These are phyloP conservation scores for Lachnellula hyalina DNA, from an alignment of 2,329 filamentous ascomycete genomes.

Conservation along the genomic window DNA sequence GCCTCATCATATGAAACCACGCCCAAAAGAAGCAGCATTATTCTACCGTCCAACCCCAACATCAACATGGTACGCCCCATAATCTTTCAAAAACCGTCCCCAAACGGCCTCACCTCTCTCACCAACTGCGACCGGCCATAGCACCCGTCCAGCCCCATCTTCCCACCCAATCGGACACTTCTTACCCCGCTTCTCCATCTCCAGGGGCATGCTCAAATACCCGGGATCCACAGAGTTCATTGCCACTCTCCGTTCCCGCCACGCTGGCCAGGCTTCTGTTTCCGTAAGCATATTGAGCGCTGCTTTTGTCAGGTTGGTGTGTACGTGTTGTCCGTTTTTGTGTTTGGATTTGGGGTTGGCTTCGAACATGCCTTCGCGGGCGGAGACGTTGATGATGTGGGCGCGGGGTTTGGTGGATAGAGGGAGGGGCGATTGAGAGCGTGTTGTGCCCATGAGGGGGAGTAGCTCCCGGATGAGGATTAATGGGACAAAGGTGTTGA, in stretches of 20 bases:
- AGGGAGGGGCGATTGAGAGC: not conserved
- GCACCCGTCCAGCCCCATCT: constrained; percentile 16
- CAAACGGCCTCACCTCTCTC: constrained; percentile 13
- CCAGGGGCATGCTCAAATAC: constrained; percentile 15
- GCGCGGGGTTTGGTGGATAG: constrained; percentile 1
- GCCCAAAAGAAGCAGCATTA: too few relatives aligned
- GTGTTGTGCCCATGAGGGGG: constrained; percentile 8
- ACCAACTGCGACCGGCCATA: constrained; percentile 15
- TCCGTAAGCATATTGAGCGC: constrained; percentile 21
- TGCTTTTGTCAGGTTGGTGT: constrained; percentile 19
- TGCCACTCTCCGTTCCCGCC: constrained; percentile 9
- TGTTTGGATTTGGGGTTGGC: not conserved
- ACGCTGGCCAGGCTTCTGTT: constrained; percentile 14
- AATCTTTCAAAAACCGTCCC: constrained; percentile 18
- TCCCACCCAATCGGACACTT: constrained; percentile 20
- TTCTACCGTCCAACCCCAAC: constrained; percentile 5
- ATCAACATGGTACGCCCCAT: constrained; percentile 10
- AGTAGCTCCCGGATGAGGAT: constrained; percentile 16
- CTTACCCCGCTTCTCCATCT: constrained; percentile 5
- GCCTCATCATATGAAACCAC: too few relatives aligned
- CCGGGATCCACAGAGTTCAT: constrained; percentile 19
- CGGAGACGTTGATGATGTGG: constrained; percentile 17
- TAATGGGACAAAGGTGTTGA: constrained; percentile 17
- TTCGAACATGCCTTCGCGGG: constrained; percentile 18
- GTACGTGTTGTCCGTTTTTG: constrained; percentile 16